phyloP scores from a whole-genome alignment of 306 rosid species.

The Cajanus cajan region DNA sequence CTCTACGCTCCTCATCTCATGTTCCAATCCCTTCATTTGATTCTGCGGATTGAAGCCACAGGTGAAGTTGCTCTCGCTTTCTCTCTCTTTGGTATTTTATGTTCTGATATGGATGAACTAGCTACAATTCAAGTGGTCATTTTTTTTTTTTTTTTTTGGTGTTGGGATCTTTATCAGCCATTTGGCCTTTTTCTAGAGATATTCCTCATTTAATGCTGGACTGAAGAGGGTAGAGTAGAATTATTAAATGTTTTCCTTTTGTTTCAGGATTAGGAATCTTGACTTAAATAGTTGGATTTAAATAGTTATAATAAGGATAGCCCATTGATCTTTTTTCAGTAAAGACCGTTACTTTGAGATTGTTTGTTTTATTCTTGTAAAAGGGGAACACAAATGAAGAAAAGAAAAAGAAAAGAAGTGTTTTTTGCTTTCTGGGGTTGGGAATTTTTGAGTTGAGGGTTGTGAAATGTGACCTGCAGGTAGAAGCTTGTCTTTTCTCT shows the following conservation, averaged over 20 bases:
- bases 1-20: not conserved
- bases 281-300: not conserved
- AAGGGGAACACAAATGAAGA: not conserved
- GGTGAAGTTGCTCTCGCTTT: conserved; percentile 35
- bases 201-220: conserved; percentile 4
- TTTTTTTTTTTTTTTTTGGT: conserved; percentile 15
- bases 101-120: conserved; percentile 30
- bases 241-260: conserved; percentile 3
- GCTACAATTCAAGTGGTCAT: conserved; percentile 31
- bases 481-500: conserved; percentile 14
- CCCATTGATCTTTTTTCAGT: not conserved
- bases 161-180: conserved; percentile 37
- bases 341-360: conserved; percentile 6
- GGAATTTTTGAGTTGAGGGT: conserved; percentile 24
- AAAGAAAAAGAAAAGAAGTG: not conserved
- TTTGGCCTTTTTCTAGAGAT: conserved; percentile 21
- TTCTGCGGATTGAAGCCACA: conserved; percentile 39
- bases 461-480: conserved; percentile 41
- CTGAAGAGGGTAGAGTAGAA: conserved; percentile 6
- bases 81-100: conserved; percentile 32
- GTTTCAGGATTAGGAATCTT: not conserved
- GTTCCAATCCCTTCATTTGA: conserved; percentile 21
- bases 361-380: conserved; percentile 8
- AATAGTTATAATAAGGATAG: not conserved
- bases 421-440: conserved; percentile 34